Conservation (phyloP, 768 basidiomycete genomes). For the Tephrocybe sp. region DNA sequence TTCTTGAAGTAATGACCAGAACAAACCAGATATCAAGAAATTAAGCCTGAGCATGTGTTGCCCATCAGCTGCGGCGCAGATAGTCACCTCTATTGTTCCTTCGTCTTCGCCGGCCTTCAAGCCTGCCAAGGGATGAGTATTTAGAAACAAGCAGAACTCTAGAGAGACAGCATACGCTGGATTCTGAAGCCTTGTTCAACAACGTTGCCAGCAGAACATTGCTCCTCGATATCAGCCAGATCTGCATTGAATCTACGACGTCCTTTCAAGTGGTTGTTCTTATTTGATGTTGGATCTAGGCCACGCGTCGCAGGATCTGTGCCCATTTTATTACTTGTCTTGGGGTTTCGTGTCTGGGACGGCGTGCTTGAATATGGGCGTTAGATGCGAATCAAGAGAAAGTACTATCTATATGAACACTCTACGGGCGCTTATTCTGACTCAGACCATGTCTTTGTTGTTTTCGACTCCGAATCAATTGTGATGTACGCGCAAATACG, state of each 20-base stretch:
- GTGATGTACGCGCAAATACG: too few relatives aligned
- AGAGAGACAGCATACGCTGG: constrained; percentile 31
- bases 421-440: too few relatives aligned
- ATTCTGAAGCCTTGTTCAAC: constrained; percentile 34
- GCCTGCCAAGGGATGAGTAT: constrained; percentile 29
- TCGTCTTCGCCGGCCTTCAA: constrained; percentile 60
- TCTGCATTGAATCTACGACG: constrained; percentile 57
- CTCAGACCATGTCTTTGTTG: too few relatives aligned
- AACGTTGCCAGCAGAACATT: constrained; percentile 31
- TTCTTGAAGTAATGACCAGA: neutral
- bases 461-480: too few relatives aligned
- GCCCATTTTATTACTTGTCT: constrained; percentile 3
- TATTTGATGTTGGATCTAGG: constrained; percentile 15
- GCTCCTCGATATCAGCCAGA: constrained; percentile 42
- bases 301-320: constrained; percentile 1
- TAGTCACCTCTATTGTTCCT: constrained; percentile 52
- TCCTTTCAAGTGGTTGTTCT: constrained; percentile 50
- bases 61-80: constrained; percentile 30
- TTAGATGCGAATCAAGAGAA: too few relatives aligned
- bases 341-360: too few relatives aligned
- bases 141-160: neutral
- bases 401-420: too few relatives aligned
- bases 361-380: too few relatives aligned
- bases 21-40: constrained; percentile 50
- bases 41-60: constrained; percentile 35